A percentile compares a stretch with the other conserved stretches of the same genome.
Evolutionary conservation across 768 basidiomycete species (phyloP).

Genomic region (Amanita phalloides): DNA sequence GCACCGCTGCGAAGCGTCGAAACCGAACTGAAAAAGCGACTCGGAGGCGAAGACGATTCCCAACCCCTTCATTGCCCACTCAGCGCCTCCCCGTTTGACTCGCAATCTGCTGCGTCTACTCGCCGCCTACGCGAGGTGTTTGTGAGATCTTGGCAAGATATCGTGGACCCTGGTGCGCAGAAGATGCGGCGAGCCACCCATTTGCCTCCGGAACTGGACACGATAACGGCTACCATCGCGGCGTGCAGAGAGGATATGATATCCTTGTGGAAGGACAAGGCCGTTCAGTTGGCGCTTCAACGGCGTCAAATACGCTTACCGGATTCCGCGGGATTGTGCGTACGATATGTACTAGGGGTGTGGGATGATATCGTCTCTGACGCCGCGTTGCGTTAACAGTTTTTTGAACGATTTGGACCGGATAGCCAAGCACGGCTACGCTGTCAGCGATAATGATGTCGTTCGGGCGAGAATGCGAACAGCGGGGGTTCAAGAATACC

Average conservation of each 20-base stretch:
- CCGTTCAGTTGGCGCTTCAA: conserved; percentile 37
- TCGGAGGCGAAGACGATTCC: conserved; percentile 38
- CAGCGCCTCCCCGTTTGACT: conserved; percentile 37
- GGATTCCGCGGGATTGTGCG: conserved; percentile 63
- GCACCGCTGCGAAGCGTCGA: conserved; percentile 53
- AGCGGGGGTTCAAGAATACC: conserved; percentile 60
- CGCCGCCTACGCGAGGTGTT: conserved; percentile 32
- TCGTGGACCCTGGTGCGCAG: conserved; percentile 19
- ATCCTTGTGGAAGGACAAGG: conserved; percentile 52
- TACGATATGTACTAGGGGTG: conserved; percentile 1
- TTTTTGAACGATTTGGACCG: conserved; percentile 62
- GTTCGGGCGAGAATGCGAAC: conserved; percentile 63
- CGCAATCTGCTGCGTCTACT: conserved; percentile 12
- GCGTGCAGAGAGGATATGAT: conserved; percentile 53
- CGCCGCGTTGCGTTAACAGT: conserved; percentile 21
- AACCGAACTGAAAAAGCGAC: conserved; percentile 46
- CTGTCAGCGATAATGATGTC: conserved; percentile 64
- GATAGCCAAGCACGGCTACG: conserved; percentile 48
- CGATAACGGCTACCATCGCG: conserved; percentile 41
- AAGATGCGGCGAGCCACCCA: neutral
- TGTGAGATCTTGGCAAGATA: conserved; percentile 43
- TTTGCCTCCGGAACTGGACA: conserved; percentile 16
- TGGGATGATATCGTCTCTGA: neutral
- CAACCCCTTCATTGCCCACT: conserved; percentile 18
- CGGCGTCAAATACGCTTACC: conserved; percentile 38